Percentiles rank a stretch among this genome's conserved stretches.
These are phyloP conservation scores for Trichomonascaceae sp. DNA, from an alignment of 1,139 yeast species.

Conservation along the genomic window DNA sequence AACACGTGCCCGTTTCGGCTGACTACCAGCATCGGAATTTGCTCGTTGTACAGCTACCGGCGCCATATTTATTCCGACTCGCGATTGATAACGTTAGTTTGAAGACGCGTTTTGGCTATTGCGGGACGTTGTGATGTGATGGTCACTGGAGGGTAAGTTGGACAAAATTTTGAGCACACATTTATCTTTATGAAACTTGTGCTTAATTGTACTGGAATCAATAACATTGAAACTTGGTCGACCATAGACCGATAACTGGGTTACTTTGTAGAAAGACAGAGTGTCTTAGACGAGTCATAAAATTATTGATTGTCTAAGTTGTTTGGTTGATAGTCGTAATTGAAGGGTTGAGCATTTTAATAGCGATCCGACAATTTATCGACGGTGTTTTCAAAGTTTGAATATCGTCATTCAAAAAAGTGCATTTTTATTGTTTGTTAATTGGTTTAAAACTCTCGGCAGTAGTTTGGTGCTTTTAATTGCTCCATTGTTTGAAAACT, in stretches of 20 bases:
- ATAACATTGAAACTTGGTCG: background rate
- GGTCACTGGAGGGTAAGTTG: background rate
- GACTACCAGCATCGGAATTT: background rate
- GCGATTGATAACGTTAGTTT: background rate
- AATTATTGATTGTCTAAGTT: background rate
- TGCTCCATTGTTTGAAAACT: background rate
- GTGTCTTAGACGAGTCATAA: background rate
- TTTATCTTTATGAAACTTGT: background rate
- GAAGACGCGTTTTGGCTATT: background rate
- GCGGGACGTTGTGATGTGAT: background rate
- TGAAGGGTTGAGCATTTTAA: background rate
- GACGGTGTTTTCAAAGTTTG: background rate
- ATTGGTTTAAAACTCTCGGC: background rate
- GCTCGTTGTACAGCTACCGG: slow-evolving; percentile 12
- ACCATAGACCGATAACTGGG: background rate
- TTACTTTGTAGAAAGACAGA: background rate
- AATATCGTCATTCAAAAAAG: background rate
- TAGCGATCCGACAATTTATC: background rate
- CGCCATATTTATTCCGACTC: slow-evolving; percentile 10
- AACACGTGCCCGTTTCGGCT: slow-evolving; percentile 11
- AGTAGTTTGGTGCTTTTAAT: background rate
- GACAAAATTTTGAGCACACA: background rate
- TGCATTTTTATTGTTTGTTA: background rate
- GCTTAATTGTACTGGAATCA: background rate
- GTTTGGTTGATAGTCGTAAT: background rate